Base-by-base conservation (phyloP, 2,329 filamentous ascomycete genomes). In the Pyricularia pennisetigena region DNA sequence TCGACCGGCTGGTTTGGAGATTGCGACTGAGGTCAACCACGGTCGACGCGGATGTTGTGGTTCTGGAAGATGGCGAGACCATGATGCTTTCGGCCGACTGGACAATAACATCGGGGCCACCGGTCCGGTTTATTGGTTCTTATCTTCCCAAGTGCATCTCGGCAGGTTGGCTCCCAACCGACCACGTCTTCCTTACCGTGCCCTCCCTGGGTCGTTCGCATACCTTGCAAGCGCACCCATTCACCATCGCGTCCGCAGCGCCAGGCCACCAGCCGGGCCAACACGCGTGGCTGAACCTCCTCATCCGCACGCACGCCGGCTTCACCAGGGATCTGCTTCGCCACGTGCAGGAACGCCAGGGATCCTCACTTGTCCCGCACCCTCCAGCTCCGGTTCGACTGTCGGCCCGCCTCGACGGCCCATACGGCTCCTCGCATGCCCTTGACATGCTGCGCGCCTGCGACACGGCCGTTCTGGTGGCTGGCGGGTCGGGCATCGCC, bases 401-500 rank as follows among this genome's bases (percentile, higher is more conserved):
- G 0, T 71, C 73, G 1, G 78, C 89, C 28, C 80, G 83, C 7
- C 75, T 90, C n/a, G 87, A 90, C 71, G 88, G 88, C 0, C 88
- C 88, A 0, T 90, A 90, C 72, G 88, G 88, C 57, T 87, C 84
- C 10, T 77, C 79, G 0, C 82, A 85, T 71, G 84, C 86, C 0
- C 77, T 87, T 20, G 76, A 83, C 23, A 80, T 86, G 73, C 78
- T 90, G 2, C 79, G 80, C 8, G 76, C 78, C 16, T 79, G 81
- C 20, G 78, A 82, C 57, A 79, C 82, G 0, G 80, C 83, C 0
- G 75, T 90, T 4, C 74, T 90, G 12, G 78, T 90, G 9, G 87
- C 87, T 1, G 87, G 88, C 3, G 88, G 88, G 0, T 87, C 85
- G 30, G 88, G 88, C 5, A 88, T 90, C 63, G 88, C 87, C 1